phyloP scores from a whole-genome alignment of 2,329 filamentous ascomycete genomes.

The Podosphaera aphanis region DNA sequence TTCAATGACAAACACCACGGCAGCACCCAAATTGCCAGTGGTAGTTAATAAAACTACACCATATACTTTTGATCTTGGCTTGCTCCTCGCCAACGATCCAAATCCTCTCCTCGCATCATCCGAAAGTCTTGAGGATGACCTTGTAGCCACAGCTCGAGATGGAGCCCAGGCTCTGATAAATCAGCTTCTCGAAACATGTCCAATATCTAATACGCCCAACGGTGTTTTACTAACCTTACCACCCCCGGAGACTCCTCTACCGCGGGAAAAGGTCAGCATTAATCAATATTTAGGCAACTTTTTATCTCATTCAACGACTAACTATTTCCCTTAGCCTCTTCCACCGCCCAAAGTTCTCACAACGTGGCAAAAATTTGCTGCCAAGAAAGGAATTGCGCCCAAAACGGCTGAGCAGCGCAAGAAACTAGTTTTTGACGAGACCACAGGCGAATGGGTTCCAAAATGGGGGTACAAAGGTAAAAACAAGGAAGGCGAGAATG shows the following conservation, averaged over 20 bases:
- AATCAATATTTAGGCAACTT: too few species aligned
- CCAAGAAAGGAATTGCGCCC: slow-evolving; percentile 86
- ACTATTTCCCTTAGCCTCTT: slow-evolving; percentile 29
- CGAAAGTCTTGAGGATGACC: slow-evolving; percentile 34
- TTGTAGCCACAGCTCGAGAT: slow-evolving; percentile 58
- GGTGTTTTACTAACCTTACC: slow-evolving; percentile 67
- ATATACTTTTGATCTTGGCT: slow-evolving; percentile 77
- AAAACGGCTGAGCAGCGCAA: slow-evolving; percentile 57
- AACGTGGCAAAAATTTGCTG: slow-evolving; percentile 89
- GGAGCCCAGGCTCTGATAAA: slow-evolving; percentile 82
- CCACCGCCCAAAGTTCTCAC: slow-evolving; percentile 63
- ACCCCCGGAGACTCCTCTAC: slow-evolving; percentile 41
- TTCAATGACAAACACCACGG: slow-evolving; percentile 2
- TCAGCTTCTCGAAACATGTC: slow-evolving; percentile 75
- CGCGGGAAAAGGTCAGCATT: slow-evolving; percentile 48
- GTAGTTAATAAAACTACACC: slow-evolving; percentile 63
- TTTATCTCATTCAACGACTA: too few species aligned
- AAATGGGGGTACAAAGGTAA: slow-evolving; percentile 89
- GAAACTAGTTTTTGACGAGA: slow-evolving; percentile 68
- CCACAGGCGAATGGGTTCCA: slow-evolving; percentile 65
- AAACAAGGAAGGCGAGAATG: slow-evolving; percentile 60
- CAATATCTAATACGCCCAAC: slow-evolving; percentile 42
- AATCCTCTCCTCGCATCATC: slow-evolving; percentile 48
- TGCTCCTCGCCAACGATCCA: slow-evolving; percentile 66
- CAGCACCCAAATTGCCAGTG: slow-evolving; percentile 25